Evolutionary conservation across 2,329 filamentous ascomycete species (phyloP), one percentile per base, ranked within the genome.

Genomic region (Colletotrichum sp.): DNA sequence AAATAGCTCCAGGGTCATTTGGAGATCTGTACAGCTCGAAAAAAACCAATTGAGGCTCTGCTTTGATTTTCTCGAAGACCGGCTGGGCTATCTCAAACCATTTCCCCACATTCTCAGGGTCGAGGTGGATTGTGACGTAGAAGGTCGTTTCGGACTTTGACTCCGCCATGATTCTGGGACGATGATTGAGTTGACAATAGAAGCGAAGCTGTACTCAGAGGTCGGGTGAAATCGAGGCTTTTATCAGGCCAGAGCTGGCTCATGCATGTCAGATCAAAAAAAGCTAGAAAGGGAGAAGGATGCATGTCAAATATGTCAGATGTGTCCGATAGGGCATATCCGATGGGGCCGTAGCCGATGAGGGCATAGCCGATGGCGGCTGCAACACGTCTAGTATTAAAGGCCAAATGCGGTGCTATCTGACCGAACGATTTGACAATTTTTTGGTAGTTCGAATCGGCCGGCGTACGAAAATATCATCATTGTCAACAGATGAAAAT

Each of bases 21-120:
- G 79, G 78, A 72, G 79, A 80, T 73, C 82, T 81, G 57, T 84
- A 87, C 28, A 88, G 79, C 77, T 88, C 83, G 77, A 88, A 88
- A 79, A 86, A 88, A 2, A 83, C 81, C 77, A 84, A 86, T 71
- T 87, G 85, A 3, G 86, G 84, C 79, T 88, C 87, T 4, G 82
- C 83, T 9, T 82, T 79, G 8, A 87, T 84, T n/a, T 78, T 78
- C 55, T 87, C 83, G 73, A 86, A 88, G 30, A 81, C 80, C 3
- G 83, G 81, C 34, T 85, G 85, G 71, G 30, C 36, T 10, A 24
- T 32, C 28, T 68, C 66, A 13, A 68, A 24, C 28, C 28, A 68
- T 10, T 68, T 21, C 2, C 38, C 30, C 13, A 58, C 48, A 21
- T n/a, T n/a, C n/a, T 58, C 66, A 12, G 66, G 66, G 3, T 52